Conservation (phyloP, 129 eudicot species). For the Erigeron canadensis region DNA sequence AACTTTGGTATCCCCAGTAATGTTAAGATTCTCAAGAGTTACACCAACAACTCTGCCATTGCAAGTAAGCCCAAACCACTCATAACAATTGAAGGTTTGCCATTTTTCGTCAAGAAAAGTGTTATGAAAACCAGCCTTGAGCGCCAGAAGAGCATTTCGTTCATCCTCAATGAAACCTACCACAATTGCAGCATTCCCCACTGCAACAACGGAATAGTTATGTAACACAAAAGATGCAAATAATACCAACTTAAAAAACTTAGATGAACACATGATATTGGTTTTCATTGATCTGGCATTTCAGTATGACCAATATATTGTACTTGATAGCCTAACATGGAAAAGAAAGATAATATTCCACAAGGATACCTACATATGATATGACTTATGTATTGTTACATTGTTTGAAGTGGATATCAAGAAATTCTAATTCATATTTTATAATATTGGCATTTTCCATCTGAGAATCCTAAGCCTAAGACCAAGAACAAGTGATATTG, state of each 20-base stretch:
- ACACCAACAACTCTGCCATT: conserved; percentile 46
- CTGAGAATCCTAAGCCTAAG: conserved; percentile 37
- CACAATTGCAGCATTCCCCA: conserved; percentile 14
- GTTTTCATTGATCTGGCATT: conserved; percentile 10
- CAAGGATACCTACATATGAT: conserved; percentile 28
- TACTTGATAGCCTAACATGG: conserved; percentile 19
- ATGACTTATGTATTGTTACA: conserved; percentile 13
- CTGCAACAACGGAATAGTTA: conserved; percentile 5
- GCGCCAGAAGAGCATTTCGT: conserved; percentile 48
- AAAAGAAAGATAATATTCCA: conserved; percentile 25
- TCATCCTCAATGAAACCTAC: conserved; percentile 42
- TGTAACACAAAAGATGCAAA: conserved; percentile 20
- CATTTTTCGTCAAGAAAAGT: conserved; percentile 43
- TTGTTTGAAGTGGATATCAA: conserved; percentile 35
- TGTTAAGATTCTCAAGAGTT: conserved; percentile 44
- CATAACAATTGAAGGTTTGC: conserved; percentile 43
- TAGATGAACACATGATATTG: conserved; percentile 30
- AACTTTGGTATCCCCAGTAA: conserved; percentile 40
- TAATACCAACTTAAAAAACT: conserved; percentile 18
- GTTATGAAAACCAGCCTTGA: conserved; percentile 38
- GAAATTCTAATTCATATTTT: conserved; percentile 16
- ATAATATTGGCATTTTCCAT: not conserved
- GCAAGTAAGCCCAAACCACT: conserved; percentile 53
- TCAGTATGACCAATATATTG: conserved; percentile 1
- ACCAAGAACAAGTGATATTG: conserved; percentile 5